These are phyloP conservation scores for Austropuccinia psidii DNA, from an alignment of 1,284 basidiomycete genomes.

Conservation along the genomic window DNA sequence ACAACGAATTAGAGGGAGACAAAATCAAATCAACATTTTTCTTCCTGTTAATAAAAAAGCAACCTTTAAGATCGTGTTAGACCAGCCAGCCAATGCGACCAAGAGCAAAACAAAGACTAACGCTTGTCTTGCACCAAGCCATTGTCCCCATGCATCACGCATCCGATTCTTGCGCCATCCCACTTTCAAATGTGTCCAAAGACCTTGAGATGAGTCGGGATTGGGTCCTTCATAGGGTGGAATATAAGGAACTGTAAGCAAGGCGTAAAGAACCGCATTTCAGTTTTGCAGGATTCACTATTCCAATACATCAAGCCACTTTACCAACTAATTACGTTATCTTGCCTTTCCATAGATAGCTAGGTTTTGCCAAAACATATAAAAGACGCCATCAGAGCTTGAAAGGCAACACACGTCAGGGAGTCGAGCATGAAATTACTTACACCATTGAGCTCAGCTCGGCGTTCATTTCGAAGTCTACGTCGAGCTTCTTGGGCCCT, in stretches of 20 bases:
- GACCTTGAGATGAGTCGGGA: not conserved
- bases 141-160: slow-evolving; percentile 32
- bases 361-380: not conserved
- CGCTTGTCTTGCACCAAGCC: slow-evolving; percentile 34
- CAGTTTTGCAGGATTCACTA: not conserved
- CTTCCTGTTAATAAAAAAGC: not conserved
- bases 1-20: slow-evolving; percentile 18
- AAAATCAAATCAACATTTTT: slow-evolving; percentile 27
- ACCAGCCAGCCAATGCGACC: not conserved
- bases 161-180: slow-evolving; percentile 30
- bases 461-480: slow-evolving; percentile 18
- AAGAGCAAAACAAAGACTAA: not conserved
- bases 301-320: not conserved
- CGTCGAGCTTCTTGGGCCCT: slow-evolving; percentile 19
- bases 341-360: slow-evolving; percentile 25
- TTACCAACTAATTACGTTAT: slow-evolving; percentile 24
- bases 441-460: slow-evolving; percentile 24
- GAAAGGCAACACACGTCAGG: not conserved
- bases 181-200: slow-evolving; percentile 21
- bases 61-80: not conserved
- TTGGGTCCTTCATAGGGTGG: slow-evolving; percentile 28
- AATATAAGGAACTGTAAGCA: slow-evolving; percentile 21
- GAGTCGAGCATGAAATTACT: not conserved
- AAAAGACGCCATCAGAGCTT: not conserved
- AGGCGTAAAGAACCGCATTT: not conserved